Percentiles rank a stretch among this genome's conserved stretches.
phyloP scores from a whole-genome alignment of 1,284 basidiomycete genomes.

The Ustilago cynodontis region DNA sequence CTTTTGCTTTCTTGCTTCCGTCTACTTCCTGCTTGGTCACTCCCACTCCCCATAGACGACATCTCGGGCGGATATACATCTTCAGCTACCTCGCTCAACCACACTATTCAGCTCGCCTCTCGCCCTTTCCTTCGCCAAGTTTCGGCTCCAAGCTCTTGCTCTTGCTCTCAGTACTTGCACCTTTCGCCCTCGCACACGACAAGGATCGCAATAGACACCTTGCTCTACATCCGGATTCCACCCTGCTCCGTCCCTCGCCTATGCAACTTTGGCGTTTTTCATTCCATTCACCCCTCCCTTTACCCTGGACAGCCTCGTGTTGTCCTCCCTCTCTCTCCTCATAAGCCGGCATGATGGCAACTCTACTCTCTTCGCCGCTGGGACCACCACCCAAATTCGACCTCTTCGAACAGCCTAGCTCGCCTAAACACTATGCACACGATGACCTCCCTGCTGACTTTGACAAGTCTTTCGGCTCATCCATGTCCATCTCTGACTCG shows the following conservation, averaged over 20 bases:
- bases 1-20: conserved; percentile 4
- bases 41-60: background rate
- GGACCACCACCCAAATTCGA: conserved; percentile 40
- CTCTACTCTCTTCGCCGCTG: conserved; percentile 48
- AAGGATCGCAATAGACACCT: no score
- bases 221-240: no score
- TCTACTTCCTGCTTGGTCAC: background rate
- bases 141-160: no score
- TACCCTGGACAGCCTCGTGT: background rate
- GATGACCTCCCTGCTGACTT: conserved; percentile 62
- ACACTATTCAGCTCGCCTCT: background rate
- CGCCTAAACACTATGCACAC: conserved; percentile 46
- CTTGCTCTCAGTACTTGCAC: no score
- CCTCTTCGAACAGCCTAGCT: conserved; percentile 53
- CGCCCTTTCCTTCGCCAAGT: background rate
- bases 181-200: no score
- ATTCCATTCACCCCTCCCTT: background rate
- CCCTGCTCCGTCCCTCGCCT: background rate
- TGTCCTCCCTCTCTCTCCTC: background rate
- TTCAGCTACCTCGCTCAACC: background rate
- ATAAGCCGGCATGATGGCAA: conserved; percentile 28
- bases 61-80: background rate
- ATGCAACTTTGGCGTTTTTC: conserved; percentile 15
- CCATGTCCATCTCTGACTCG: conserved; percentile 67
- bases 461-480: conserved; percentile 68